phyloP scores from a whole-genome alignment of 306 rosid species.

The Elaeagnus macrophylla region DNA sequence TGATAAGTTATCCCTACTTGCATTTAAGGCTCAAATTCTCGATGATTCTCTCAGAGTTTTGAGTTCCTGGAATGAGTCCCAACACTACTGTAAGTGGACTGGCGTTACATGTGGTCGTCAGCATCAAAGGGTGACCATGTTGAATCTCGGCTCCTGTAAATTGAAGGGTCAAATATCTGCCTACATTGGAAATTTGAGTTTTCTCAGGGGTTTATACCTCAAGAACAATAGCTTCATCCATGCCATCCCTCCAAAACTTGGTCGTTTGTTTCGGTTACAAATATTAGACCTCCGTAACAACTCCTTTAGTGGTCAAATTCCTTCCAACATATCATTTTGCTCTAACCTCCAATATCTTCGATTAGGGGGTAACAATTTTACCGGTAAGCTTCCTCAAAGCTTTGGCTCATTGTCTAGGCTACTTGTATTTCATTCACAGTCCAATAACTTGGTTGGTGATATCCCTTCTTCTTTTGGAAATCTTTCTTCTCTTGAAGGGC shows the following conservation, averaged over 20 bases:
- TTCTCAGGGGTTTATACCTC: slow-evolving; percentile 8
- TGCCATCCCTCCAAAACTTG: slow-evolving; percentile 16
- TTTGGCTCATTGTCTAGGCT: slow-evolving; percentile 11
- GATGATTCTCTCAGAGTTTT: slow-evolving; percentile 10
- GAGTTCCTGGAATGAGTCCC: slow-evolving; percentile 22
- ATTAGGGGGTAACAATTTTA: not conserved
- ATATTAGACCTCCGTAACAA: not conserved
- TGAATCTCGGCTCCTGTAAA: slow-evolving; percentile 2
- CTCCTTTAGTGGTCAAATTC: slow-evolving; percentile 20
- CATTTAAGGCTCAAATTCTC: slow-evolving; percentile 13
- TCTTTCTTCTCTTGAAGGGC: slow-evolving; percentile 3
- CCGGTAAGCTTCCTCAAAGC: slow-evolving; percentile 3
- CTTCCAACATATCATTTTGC: slow-evolving; percentile 7
- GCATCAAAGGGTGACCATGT: slow-evolving; percentile 13
- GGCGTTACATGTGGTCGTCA: slow-evolving; percentile 17
- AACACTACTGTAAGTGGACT: slow-evolving; percentile 18
- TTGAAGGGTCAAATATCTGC: slow-evolving; percentile 13
- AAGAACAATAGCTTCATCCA: slow-evolving; percentile 12
- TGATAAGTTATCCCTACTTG: slow-evolving; percentile 14
- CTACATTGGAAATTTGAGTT: slow-evolving; percentile 18
- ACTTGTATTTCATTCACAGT: not conserved
- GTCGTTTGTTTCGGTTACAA: slow-evolving; percentile 11
- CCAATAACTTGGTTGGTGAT: slow-evolving; percentile 14
- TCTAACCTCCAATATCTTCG: slow-evolving; percentile 1
- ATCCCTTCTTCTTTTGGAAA: slow-evolving; percentile 20